A percentile compares a stretch with the other conserved stretches of the same genome.
Evolutionary conservation across 2,329 filamentous ascomycete genomes (phyloP).

Genomic region (Trichophyton mentagrophytes): DNA sequence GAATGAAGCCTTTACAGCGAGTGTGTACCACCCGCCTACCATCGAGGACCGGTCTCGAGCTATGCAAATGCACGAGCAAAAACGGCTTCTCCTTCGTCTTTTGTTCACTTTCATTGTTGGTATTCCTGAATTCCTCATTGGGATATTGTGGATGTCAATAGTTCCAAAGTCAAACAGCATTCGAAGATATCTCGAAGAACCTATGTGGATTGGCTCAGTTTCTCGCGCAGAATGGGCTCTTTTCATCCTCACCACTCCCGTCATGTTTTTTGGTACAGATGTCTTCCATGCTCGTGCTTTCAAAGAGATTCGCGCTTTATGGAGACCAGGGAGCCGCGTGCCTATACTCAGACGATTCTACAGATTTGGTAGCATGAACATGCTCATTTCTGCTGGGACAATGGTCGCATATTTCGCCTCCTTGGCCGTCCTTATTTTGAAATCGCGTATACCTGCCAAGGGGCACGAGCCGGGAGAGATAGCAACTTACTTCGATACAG

Average conservation of each 20-base stretch:
- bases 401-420: constrained; percentile 79
- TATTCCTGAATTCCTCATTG: constrained; percentile 74
- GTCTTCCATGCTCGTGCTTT: constrained; percentile 68
- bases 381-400: constrained; percentile 79
- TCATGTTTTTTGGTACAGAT: constrained; percentile 78
- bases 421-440: constrained; percentile 60
- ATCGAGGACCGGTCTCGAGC: constrained; percentile 67
- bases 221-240: constrained; percentile 67
- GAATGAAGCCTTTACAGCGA: constrained; percentile 53
- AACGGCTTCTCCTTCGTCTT: constrained; percentile 55
- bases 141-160: constrained; percentile 83
- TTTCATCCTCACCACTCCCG: constrained; percentile 67
- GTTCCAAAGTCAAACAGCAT: constrained; percentile 47
- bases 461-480: constrained; percentile 38
- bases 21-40: constrained; percentile 65
- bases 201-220: constrained; percentile 56
- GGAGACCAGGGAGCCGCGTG: constrained; percentile 61
- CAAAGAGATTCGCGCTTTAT: constrained; percentile 66
- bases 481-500: constrained; percentile 75
- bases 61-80: constrained; percentile 59
- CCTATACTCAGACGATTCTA: constrained; percentile 66
- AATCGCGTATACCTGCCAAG: constrained; percentile 23
- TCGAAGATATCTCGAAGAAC: constrained; percentile 55
- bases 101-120: constrained; percentile 55
- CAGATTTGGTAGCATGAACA: constrained; percentile 94